Evolutionary conservation across 2,329 filamentous ascomycete species (phyloP).

Genomic region (Botryotinia narcissicola): DNA sequence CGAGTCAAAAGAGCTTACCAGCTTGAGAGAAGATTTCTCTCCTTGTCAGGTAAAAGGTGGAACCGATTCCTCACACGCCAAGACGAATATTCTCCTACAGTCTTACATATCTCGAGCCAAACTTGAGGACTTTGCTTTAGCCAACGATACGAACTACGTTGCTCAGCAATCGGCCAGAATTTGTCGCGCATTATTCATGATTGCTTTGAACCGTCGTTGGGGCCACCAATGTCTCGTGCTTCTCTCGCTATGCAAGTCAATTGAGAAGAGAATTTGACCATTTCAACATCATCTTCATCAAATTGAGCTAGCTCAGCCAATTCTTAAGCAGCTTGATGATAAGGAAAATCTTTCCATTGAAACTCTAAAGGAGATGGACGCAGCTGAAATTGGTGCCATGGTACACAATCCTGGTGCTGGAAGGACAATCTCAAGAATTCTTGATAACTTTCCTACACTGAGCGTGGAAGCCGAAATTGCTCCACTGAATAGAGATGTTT

Average conservation of each 20-base stretch:
- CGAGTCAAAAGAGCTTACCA: slow-evolving; percentile 82
- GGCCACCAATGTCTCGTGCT: slow-evolving; percentile 92
- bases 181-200: slow-evolving; percentile 93
- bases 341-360: slow-evolving; percentile 77
- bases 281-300: slow-evolving; percentile 94
- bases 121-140: slow-evolving; percentile 88
- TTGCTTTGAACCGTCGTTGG: slow-evolving; percentile 92
- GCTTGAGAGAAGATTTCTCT: slow-evolving; percentile 59
- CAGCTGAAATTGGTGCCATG: slow-evolving; percentile 82
- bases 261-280: slow-evolving; percentile 93
- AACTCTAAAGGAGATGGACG: slow-evolving; percentile 86
- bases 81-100: slow-evolving; percentile 94
- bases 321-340: slow-evolving; percentile 81
- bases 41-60: slow-evolving; percentile 77
- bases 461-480: slow-evolving; percentile 92
- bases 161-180: slow-evolving; percentile 95
- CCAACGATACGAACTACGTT: slow-evolving; percentile 91
- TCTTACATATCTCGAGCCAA: slow-evolving; percentile 87
- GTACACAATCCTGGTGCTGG: slow-evolving; percentile 92
- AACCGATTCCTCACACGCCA: slow-evolving; percentile 70
- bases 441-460: slow-evolving; percentile 90
- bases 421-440: slow-evolving; percentile 71
- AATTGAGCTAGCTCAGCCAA: slow-evolving; percentile 82
- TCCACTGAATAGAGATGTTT: slow-evolving; percentile 88
- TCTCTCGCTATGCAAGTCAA: slow-evolving; percentile 90